A percentile compares a stretch with the other conserved stretches of the same genome.
Evolutionary conservation across 192 early-diverging fungal genomes (phyloP).

Genomic region (Powellomyces hirtus): DNA sequence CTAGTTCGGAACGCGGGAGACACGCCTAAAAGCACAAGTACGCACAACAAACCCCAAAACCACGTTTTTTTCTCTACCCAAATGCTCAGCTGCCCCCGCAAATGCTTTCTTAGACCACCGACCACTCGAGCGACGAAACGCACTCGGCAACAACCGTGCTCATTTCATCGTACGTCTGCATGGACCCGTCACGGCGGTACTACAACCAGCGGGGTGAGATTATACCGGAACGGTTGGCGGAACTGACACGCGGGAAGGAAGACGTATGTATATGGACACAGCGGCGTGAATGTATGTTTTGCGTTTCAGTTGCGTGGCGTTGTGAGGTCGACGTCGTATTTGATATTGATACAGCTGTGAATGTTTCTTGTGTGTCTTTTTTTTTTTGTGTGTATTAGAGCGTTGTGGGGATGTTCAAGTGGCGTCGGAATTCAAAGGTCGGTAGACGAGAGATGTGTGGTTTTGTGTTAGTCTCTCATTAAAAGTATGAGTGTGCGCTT

Average conservation of each 20-base stretch:
- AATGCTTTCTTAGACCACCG: constrained; percentile 4
- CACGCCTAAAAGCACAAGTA: too few relatives aligned
- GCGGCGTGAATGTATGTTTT: too few relatives aligned
- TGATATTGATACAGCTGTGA: too few relatives aligned
- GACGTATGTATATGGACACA: not conserved
- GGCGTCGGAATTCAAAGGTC: constrained; percentile 13
- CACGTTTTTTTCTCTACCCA: too few relatives aligned
- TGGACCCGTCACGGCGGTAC: not conserved
- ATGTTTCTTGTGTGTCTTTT: too few relatives aligned
- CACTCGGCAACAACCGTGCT: not conserved
- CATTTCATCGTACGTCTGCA: not conserved
- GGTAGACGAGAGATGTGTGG: not conserved
- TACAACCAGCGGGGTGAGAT: not conserved
- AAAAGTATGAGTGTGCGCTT: not conserved
- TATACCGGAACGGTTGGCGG: not conserved
- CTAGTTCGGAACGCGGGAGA: not conserved
- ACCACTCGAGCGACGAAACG: constrained; percentile 3
- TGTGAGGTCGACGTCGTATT: too few relatives aligned
- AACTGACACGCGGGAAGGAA: constrained; percentile 1
- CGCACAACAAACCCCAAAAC: too few relatives aligned
- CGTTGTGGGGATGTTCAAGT: constrained; percentile 14
- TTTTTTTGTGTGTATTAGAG: too few relatives aligned
- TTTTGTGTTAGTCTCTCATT: too few relatives aligned
- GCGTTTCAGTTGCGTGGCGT: too few relatives aligned
- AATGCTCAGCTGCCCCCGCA: too few relatives aligned